Conservation (phyloP, 2,329 filamentous ascomycete species). For the Verticillium tricorpus region DNA sequence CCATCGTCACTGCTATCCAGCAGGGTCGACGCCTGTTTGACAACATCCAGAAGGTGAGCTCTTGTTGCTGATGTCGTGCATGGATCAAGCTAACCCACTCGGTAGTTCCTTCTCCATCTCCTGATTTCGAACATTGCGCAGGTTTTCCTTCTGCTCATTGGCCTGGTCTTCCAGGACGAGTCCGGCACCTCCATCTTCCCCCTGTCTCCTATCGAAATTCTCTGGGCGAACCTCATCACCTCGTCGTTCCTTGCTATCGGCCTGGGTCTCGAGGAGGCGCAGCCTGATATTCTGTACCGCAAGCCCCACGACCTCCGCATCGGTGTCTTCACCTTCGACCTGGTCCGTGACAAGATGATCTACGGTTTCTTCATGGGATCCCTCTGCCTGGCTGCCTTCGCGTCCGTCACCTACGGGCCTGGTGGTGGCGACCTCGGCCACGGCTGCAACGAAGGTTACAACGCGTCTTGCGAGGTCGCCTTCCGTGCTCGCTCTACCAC, state of each 20-base stretch:
- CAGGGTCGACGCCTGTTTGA: constrained; percentile 67
- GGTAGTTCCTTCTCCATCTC: constrained; percentile 57
- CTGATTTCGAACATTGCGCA: constrained; percentile 68
- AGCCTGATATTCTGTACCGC: constrained; percentile 62
- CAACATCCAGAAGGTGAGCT: constrained; percentile 65
- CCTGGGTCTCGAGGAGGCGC: constrained; percentile 65
- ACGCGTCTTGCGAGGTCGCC: constrained; percentile 46
- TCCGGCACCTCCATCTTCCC: constrained; percentile 61
- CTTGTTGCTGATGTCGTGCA: neutral
- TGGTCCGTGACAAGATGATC: constrained; percentile 62
- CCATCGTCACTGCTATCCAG: constrained; percentile 67
- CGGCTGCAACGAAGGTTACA: constrained; percentile 54
- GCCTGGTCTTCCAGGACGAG: constrained; percentile 62
- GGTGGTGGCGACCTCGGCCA: constrained; percentile 44
- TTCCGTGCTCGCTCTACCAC: constrained; percentile 64
- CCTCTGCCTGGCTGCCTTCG: constrained; percentile 58
- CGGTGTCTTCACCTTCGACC: constrained; percentile 60
- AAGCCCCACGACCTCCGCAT: constrained; percentile 57
- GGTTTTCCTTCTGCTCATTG: constrained; percentile 63
- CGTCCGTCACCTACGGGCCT: constrained; percentile 52
- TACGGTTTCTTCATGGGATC: constrained; percentile 61
- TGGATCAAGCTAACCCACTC: constrained; percentile 11
- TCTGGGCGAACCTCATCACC: constrained; percentile 74
- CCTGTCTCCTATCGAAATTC: constrained; percentile 66
- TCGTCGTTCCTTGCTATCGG: constrained; percentile 68